Evolutionary conservation across 1,139 yeast species (phyloP).

Genomic region (Saccharomyces hybrid): DNA sequence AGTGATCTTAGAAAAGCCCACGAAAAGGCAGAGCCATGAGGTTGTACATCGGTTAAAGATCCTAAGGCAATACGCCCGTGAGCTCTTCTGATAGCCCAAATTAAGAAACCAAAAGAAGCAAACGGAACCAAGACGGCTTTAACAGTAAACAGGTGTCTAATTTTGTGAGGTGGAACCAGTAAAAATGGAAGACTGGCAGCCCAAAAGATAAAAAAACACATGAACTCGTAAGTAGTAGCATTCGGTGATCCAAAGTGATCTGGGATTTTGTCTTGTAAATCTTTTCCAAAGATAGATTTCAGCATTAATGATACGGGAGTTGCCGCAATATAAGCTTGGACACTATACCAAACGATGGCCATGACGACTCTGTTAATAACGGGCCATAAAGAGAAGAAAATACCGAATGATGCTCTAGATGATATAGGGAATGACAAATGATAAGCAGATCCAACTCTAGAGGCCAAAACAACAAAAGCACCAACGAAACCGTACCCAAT

Average conservation of each 20-base stretch:
- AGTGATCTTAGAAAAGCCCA: constrained; percentile 80
- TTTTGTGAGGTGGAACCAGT: constrained; percentile 73
- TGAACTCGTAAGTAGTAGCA: constrained; percentile 60
- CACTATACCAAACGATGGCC: constrained; percentile 82
- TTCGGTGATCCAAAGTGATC: constrained; percentile 45
- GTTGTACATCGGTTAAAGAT: constrained; percentile 18
- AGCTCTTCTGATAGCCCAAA: constrained; percentile 66
- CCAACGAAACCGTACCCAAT: constrained; percentile 57
- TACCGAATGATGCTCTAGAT: constrained; percentile 67
- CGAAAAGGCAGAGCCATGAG: constrained; percentile 24
- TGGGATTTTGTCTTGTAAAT: constrained; percentile 43
- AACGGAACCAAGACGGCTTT: constrained; percentile 71
- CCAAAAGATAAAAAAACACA: constrained; percentile 76
- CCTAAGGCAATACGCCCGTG: constrained; percentile 28
- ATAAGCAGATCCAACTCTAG: constrained; percentile 66
- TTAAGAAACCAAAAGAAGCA: constrained; percentile 70
- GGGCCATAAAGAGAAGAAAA: constrained; percentile 76
- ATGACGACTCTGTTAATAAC: constrained; percentile 70
- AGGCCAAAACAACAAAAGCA: constrained; percentile 52
- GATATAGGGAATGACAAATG: constrained; percentile 76
- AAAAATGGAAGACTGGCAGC: constrained; percentile 66
- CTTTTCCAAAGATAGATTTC: constrained; percentile 56
- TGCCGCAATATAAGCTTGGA: constrained; percentile 77
- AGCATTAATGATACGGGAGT: constrained; percentile 71
- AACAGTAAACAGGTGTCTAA: constrained; percentile 73